A percentile compares a stretch with the other conserved stretches of the same genome.
Conservation (phyloP, 768 basidiomycete genomes). For the Hortiboletus campestris region DNA sequence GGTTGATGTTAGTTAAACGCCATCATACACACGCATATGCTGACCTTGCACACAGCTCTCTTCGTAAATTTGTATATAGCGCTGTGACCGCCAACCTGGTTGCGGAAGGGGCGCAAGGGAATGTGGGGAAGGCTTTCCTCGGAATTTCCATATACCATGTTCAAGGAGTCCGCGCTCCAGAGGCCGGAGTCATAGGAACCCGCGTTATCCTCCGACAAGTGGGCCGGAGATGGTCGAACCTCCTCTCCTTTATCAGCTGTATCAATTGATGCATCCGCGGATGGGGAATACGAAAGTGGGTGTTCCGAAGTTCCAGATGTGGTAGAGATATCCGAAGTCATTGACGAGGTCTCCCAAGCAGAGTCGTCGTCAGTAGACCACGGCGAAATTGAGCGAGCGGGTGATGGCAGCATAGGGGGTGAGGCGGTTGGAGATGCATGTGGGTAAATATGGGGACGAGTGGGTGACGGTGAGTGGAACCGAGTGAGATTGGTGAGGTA, state of each 20-base stretch:
- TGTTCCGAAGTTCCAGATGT: conserved; percentile 43
- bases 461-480: conserved; percentile 36
- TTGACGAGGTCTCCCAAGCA: conserved; percentile 71
- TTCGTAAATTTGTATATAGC: conserved; percentile 98
- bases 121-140: conserved; percentile 78
- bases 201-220: conserved; percentile 20
- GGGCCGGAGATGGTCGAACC: background rate
- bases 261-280: conserved; percentile 17
- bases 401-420: conserved; percentile 14
- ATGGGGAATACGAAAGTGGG: conserved; percentile 30
- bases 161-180: conserved; percentile 36
- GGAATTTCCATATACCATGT: conserved; percentile 44
- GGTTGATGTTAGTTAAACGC: conserved; percentile 13
- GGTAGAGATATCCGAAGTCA: conserved; percentile 58
- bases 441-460: conserved; percentile 36
- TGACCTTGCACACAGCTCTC: conserved; percentile 96
- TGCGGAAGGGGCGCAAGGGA: conserved; percentile 91
- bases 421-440: conserved; percentile 21
- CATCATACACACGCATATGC: conserved; percentile 23
- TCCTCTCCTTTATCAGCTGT: conserved; percentile 18
- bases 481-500: conserved; percentile 7
- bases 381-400: conserved; percentile 42
- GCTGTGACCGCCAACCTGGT: conserved; percentile 97
- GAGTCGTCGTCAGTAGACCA: conserved; percentile 81
- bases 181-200: conserved; percentile 4